These are phyloP conservation scores for Friedmanniomyces endolithicus DNA, from an alignment of 495 filamentous ascomycete genomes.

Conservation along the genomic window DNA sequence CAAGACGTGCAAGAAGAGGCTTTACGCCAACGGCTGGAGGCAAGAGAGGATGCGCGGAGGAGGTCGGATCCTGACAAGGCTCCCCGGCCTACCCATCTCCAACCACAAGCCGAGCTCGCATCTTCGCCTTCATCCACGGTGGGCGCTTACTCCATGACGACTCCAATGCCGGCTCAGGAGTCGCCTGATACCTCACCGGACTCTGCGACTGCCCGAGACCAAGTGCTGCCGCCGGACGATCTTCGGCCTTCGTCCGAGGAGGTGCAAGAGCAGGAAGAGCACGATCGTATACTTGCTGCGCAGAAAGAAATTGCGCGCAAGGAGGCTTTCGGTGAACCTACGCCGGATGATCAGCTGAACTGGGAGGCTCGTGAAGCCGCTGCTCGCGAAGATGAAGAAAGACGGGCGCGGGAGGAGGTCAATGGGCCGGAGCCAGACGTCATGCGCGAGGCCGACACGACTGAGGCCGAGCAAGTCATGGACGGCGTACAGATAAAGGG, in stretches of 20 bases:
- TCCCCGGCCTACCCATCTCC: constrained; percentile 2
- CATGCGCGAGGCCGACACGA: not conserved
- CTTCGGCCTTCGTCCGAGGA: constrained; percentile 22
- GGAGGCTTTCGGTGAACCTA: constrained; percentile 26
- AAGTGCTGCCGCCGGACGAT: constrained; percentile 25
- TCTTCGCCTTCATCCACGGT: constrained; percentile 35
- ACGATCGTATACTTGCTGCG: constrained; percentile 27
- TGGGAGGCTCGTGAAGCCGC: constrained; percentile 23
- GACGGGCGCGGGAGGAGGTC: constrained; percentile 20
- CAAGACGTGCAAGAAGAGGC: constrained; percentile 28
- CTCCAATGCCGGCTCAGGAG: constrained; percentile 31
- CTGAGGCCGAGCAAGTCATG: constrained; percentile 11
- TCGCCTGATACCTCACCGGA: constrained; percentile 44
- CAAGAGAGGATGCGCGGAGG: constrained; percentile 17
- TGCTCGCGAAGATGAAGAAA: constrained; percentile 20
- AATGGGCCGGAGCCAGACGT: constrained; percentile 14
- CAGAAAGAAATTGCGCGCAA: constrained; percentile 30
- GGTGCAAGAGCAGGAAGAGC: constrained; percentile 29
- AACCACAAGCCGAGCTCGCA: constrained; percentile 19
- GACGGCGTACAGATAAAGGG: constrained; percentile 3
- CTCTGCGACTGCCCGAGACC: constrained; percentile 35
- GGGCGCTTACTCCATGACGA: constrained; percentile 32
- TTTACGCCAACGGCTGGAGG: constrained; percentile 22
- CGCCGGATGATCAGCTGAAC: constrained; percentile 32
- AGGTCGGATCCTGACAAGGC: constrained; percentile 14